Evolutionary conservation across 75 land plant species (phyloP), one percentile per base, ranked within the genome.

Genomic region (Gnetum montanum): DNA sequence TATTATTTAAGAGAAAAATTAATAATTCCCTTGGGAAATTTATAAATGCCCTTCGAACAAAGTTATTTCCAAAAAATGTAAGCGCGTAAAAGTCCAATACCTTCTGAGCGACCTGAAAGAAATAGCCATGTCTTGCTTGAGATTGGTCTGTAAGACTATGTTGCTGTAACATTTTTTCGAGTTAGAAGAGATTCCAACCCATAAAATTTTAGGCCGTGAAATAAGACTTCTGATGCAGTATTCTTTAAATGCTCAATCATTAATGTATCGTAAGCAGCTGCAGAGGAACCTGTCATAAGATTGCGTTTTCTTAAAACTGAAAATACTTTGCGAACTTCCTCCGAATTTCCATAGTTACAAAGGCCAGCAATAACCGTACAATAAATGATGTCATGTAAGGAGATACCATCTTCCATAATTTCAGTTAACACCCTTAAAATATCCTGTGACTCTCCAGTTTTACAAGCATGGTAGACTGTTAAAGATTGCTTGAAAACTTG

Each of bases 391-490:
- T 57, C 65, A 40, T 73, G 69, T 0, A 59, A 63, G 19, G 56
- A 36, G 40, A 61, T 65, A 2, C 67, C 69, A 31, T 71, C 64
- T 29, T 80, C 58, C 53, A 84, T 50, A 73, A 84, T 76, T 58
- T 84, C 88, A 52, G 76, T 61, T 25, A 84, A 34, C 7, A 84
- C 83, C 23, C 73, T 77, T 25, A 84, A 49, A 13, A 84, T 71
- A 40, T 69, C 67, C 41, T 72, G 77, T 31, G 88, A 69, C 6
- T 52, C 49, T 31, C 67, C 62, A 0, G 65, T 65, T 44, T 58
- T 72, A 48, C 74, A 76, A 1, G 47, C 71, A 69, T 84, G 73
- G 23, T 80, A 58, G 64, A 84, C 54, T 4, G 64, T 73, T 35
- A 73, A 68, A 3, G 80, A 29, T 31, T 84, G 80, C 64, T 80